A percentile compares a stretch with the other conserved stretches of the same genome.
Evolutionary conservation across 2,329 filamentous ascomycete genomes (phyloP).

Genomic region (Seiridium cupressi): DNA sequence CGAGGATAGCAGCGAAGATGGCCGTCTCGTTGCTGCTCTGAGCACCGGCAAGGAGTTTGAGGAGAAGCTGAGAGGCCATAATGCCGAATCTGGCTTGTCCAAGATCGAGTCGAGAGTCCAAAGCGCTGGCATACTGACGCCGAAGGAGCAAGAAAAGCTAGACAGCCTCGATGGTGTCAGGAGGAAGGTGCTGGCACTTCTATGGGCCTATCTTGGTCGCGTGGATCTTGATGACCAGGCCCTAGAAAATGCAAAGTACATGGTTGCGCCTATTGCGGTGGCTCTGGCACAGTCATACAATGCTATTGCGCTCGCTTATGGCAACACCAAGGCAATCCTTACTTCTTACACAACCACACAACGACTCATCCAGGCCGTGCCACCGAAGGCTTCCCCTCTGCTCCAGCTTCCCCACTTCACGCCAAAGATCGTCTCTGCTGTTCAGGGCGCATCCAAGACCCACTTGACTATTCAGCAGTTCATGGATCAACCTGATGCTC

Average conservation of each 20-base stretch:
- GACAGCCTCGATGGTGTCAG: constrained; percentile 77
- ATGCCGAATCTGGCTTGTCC: constrained; percentile 75
- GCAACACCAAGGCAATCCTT: constrained; percentile 77
- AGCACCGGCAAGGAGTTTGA: constrained; percentile 87
- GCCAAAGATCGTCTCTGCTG: constrained; percentile 59
- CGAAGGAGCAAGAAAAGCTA: constrained; percentile 74
- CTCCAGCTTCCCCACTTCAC: constrained; percentile 90
- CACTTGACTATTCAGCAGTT: constrained; percentile 83
- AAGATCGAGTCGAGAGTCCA: constrained; percentile 82
- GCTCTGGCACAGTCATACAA: constrained; percentile 83
- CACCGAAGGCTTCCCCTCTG: constrained; percentile 80
- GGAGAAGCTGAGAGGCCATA: constrained; percentile 70
- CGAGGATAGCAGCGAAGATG: constrained; percentile 77
- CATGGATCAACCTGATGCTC: constrained; percentile 76
- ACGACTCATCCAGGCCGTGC: constrained; percentile 83
- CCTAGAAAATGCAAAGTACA: constrained; percentile 83
- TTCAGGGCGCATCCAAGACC: constrained; percentile 72
- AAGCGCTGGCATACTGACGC: constrained; percentile 52
- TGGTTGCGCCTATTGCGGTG: constrained; percentile 83
- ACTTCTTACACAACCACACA: constrained; percentile 81
- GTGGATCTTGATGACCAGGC: constrained; percentile 77
- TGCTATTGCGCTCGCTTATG: constrained; percentile 84
- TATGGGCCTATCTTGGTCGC: constrained; percentile 94
- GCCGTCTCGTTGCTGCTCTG: constrained; percentile 75
- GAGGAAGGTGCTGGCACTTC: constrained; percentile 81